Base-by-base conservation (phyloP, 768 basidiomycete genomes). In the Lactarius vividus region DNA sequence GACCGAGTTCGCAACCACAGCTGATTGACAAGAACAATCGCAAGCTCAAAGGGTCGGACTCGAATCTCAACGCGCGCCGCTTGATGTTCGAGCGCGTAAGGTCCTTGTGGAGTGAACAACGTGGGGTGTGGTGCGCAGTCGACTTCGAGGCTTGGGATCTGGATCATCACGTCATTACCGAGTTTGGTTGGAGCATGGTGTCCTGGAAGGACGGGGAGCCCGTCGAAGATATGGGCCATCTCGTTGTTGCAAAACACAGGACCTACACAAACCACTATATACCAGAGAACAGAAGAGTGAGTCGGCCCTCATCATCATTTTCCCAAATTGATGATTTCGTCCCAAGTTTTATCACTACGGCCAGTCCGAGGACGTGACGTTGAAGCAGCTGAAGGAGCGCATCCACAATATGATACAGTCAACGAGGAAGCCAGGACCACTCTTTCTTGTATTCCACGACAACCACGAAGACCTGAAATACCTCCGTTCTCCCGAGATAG, bases 61-160 rank as follows among this genome's bases (percentile, higher is more conserved):
- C 83, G 10, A 75, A 77, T 16, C 79, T 92, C 40, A 79, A 78
- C 16, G 75, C 82, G 28, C 82, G 88, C 15, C 85, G 91, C 10
- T 77, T 84, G 60, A 72, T 79, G 16, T 94, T 94, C 73, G 91
- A 93, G 72, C 83, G 82, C 6, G 82, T 86, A 29, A 86, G 91
- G 20, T 73, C 80, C 3, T 79, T 85, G 60, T 93, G 88, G 86
- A 75, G 77, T 0, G 81, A 81, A 65, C 85, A 86, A 73, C 80
- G 74, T 29, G 92, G 90, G 49, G 82, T 84, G 4, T 94, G 91
- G 89, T 84, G 84, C 72, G 85, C 91, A 18, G 75, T 94, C 59
- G 93, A 94, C 74, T 88, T 94, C 68, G 93, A 94, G 75, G 84
- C 83, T 20, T 94, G 91, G 91, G 93, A 95, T 72, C 75, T 75